A percentile compares a stretch with the other conserved stretches of the same genome.
These are phyloP conservation scores for Candida xyloterini DNA, from an alignment of 805 yeast species.

Conservation along the genomic window DNA sequence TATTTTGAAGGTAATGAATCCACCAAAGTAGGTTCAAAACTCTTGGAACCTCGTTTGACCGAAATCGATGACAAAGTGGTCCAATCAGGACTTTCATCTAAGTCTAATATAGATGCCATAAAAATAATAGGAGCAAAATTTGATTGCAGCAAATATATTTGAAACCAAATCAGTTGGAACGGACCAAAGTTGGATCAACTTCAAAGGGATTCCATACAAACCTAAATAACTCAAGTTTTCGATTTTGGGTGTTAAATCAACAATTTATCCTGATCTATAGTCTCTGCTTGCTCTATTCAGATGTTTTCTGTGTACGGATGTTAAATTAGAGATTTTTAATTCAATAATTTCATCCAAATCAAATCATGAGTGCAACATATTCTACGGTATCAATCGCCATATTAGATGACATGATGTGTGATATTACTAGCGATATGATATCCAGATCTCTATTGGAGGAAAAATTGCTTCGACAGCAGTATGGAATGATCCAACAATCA, in stretches of 20 bases:
- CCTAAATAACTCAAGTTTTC: too few relatives aligned
- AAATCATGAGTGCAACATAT: slow-evolving; percentile 24
- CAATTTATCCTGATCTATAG: too few relatives aligned
- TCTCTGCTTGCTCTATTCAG: too few relatives aligned
- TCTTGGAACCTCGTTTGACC: slow-evolving; percentile 74
- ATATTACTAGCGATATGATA: slow-evolving; percentile 34
- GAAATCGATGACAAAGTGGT: slow-evolving; percentile 33
- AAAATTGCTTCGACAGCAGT: slow-evolving; percentile 29
- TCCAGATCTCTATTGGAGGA: slow-evolving; percentile 31
- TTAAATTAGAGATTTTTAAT: not conserved
- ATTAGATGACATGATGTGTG: slow-evolving; percentile 32
- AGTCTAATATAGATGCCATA: not conserved
- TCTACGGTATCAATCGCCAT: slow-evolving; percentile 31
- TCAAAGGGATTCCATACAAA: too few relatives aligned
- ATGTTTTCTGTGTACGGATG: too few relatives aligned
- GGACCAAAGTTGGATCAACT: too few relatives aligned
- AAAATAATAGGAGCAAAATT: too few relatives aligned
- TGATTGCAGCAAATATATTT: too few relatives aligned
- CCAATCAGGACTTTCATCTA: slow-evolving; percentile 56
- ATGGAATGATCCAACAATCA: slow-evolving; percentile 30
- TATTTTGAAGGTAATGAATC: not conserved
- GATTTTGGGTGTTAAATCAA: too few relatives aligned
- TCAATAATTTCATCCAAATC: not conserved
- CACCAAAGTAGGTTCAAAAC: slow-evolving; percentile 57
- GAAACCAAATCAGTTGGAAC: too few relatives aligned